A percentile compares a stretch with the other conserved stretches of the same genome.
Conservation (phyloP, 2,329 filamentous ascomycete species). For the Colletotrichum phormii region DNA sequence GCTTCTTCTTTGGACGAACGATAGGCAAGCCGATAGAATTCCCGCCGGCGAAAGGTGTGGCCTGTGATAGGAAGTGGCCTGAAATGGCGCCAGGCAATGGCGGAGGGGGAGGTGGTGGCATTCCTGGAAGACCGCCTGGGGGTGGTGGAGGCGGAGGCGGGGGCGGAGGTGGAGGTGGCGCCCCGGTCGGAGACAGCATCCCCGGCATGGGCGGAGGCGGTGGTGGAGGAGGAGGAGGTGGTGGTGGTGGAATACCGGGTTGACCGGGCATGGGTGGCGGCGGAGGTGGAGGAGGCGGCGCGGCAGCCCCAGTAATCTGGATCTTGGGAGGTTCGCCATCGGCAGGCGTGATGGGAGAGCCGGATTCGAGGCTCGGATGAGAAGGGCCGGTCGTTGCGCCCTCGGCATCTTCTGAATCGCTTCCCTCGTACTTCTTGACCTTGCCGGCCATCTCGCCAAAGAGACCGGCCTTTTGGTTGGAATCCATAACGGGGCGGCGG, state of each 20-base stretch:
- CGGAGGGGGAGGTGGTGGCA: conserved; percentile 59
- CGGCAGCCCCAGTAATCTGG: conserved; percentile 61
- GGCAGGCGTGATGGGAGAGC: conserved; percentile 74
- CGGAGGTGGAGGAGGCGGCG: conserved; percentile 50
- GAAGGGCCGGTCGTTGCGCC: conserved; percentile 80
- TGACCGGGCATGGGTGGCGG: conserved; percentile 48
- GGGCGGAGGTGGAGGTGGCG: conserved; percentile 62
- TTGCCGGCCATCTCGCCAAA: conserved; percentile 79
- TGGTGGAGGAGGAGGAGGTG: conserved; percentile 59
- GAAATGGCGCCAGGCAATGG: conserved; percentile 72
- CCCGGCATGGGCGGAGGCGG: conserved; percentile 63
- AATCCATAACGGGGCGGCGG: conserved; percentile 74
- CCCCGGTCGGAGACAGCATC: conserved; percentile 45
- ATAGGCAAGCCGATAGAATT: conserved; percentile 77
- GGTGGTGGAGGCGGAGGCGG: conserved; percentile 59
- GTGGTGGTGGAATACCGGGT: conserved; percentile 49
- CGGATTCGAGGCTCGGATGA: conserved; percentile 79
- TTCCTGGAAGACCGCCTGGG: conserved; percentile 59
- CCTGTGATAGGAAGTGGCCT: conserved; percentile 80
- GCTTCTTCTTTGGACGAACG: conserved; percentile 96
- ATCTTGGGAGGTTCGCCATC: conserved; percentile 72
- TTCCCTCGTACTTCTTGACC: conserved; percentile 78
- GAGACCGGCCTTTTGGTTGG: conserved; percentile 74
- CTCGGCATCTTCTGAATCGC: conserved; percentile 78
- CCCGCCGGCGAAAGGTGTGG: conserved; percentile 63